Base-by-base conservation (phyloP, 2,329 filamentous ascomycete genomes). In the Stagonosporopsis vannaccii region DNA sequence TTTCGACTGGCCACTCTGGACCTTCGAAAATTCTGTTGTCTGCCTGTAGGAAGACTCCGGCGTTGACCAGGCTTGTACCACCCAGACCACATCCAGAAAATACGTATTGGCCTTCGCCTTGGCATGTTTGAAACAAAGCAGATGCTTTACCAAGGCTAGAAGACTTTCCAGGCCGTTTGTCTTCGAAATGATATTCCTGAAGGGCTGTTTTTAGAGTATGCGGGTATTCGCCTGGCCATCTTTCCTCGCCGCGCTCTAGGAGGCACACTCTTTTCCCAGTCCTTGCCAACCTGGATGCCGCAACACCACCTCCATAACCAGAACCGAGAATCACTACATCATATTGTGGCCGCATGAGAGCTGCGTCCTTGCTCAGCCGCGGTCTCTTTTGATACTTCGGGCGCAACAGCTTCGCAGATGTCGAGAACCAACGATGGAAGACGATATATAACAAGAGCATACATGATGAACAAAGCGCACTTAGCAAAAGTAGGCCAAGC, bases 261-360 rank as follows among this genome's bases (percentile, higher is more conserved):
- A 90, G 72, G 57, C 86, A 89, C 1, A 90, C 87, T 2, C 78
- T 81, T 67, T 87, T 80, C 2, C 78, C 82, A 1, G 82, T 82
- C 50, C 87, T 81, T 3, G 87, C 83, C 81, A 89, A 85, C 11
- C 87, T 81, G 20, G 85, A 85, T 0, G 87, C 87, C 2, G 87
- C 87, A 19, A 90, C 84, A 22, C 82, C 84, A 35, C 86, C 87
- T 22, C 88, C 88, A 70, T 90, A 90, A 1, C 88, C 88, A 9
- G 86, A 89, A 1, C 88, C 87, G 54, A 90, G 84, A 26, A 90
- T 85, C 11, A 90, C 81, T 35, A 84, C 84, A 73, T 90, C 87
- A 62, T 90, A 90, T 6, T 76, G 75, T 51, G 77, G 75, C 23
- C 82, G 79, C 68, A 89, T 81, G 11, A 50, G 25, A 17, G 48